Evolutionary conservation across 2,329 filamentous ascomycete species (phyloP).

Genomic region (Fusarium sp.): DNA sequence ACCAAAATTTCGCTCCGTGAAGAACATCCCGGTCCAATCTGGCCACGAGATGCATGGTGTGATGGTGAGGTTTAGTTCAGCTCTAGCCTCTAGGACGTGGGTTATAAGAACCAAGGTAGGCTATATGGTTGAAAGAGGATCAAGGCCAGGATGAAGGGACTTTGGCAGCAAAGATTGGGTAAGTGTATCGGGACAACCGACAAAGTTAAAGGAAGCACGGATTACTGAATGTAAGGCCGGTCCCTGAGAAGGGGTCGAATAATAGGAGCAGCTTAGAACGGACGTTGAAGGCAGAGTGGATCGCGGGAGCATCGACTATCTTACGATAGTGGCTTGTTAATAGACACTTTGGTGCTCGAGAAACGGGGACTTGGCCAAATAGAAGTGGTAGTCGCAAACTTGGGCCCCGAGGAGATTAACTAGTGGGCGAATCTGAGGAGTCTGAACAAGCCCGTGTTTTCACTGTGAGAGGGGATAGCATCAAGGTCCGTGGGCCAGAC

Average conservation of each 20-base stretch:
- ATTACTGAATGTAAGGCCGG: slow-evolving; percentile 1
- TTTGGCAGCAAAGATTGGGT: slow-evolving; percentile 9
- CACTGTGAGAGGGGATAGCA: slow-evolving; percentile 5
- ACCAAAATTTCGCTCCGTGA: slow-evolving; percentile 33
- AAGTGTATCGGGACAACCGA: background rate
- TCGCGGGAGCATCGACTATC: slow-evolving; percentile 34
- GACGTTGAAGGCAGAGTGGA: slow-evolving; percentile 25
- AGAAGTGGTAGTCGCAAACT: background rate
- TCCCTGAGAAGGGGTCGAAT: slow-evolving; percentile 1
- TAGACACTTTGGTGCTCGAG: slow-evolving; percentile 18
- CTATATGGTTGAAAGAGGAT: background rate
- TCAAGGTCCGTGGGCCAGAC: slow-evolving; percentile 16
- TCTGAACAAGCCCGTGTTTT: slow-evolving; percentile 16
- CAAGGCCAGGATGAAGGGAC: slow-evolving; percentile 2
- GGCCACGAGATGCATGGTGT: slow-evolving; percentile 41
- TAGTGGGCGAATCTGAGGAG: background rate
- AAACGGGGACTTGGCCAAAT: slow-evolving; percentile 5
- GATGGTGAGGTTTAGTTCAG: slow-evolving; percentile 8
- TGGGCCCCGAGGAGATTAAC: background rate
- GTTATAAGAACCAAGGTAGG: slow-evolving; percentile 1
- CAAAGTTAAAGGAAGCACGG: background rate
- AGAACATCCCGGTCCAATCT: slow-evolving; percentile 40
- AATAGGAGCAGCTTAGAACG: slow-evolving; percentile 18
- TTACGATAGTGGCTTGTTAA: slow-evolving; percentile 37
- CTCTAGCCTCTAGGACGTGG: slow-evolving; percentile 27